Percentiles rank a stretch among this genome's conserved stretches.
Conservation (phyloP, 371 early-diverging fungal species). For the Mortierella sp. region DNA sequence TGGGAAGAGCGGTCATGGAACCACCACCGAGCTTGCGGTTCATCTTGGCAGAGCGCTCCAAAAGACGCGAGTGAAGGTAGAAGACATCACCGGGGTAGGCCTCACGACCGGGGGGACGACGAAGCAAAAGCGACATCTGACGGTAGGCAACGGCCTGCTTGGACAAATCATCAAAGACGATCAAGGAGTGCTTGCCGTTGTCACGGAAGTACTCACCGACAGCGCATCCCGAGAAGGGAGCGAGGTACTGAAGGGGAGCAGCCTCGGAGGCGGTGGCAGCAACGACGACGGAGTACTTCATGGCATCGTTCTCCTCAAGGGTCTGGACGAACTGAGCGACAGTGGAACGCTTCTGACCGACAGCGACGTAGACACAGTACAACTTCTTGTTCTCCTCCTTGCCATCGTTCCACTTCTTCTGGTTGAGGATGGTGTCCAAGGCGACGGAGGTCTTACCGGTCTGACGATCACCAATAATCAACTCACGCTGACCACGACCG, state of each 20-base stretch:
- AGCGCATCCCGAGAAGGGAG: slow-evolving; percentile 96
- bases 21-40: slow-evolving; percentile 91
- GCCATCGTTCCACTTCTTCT: slow-evolving; percentile 94
- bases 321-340: slow-evolving; percentile 97
- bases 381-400: slow-evolving; percentile 90
- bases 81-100: slow-evolving; percentile 98
- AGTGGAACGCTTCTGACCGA: slow-evolving; percentile 97
- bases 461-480: slow-evolving; percentile 98
- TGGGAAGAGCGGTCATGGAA: slow-evolving; percentile 96
- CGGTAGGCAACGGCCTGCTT: slow-evolving; percentile 98
- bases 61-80: slow-evolving; percentile 96
- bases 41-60: slow-evolving; percentile 98
- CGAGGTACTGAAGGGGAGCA: slow-evolving; percentile 95
- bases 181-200: slow-evolving; percentile 95
- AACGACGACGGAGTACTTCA: slow-evolving; percentile 95
- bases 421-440: slow-evolving; percentile 95
- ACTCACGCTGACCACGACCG: slow-evolving; percentile 98
- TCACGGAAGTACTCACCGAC: slow-evolving; percentile 98
- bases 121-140: slow-evolving; percentile 96
- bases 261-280: slow-evolving; percentile 97
- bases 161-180: slow-evolving; percentile 97
- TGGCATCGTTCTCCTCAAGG: slow-evolving; percentile 89
- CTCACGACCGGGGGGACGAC: slow-evolving; percentile 98
- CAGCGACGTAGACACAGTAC: slow-evolving; percentile 97
- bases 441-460: slow-evolving; percentile 98